phyloP scores from a whole-genome alignment of 2,329 filamentous ascomycete genomes.

The Stagonosporopsis cucurbitacearum region DNA sequence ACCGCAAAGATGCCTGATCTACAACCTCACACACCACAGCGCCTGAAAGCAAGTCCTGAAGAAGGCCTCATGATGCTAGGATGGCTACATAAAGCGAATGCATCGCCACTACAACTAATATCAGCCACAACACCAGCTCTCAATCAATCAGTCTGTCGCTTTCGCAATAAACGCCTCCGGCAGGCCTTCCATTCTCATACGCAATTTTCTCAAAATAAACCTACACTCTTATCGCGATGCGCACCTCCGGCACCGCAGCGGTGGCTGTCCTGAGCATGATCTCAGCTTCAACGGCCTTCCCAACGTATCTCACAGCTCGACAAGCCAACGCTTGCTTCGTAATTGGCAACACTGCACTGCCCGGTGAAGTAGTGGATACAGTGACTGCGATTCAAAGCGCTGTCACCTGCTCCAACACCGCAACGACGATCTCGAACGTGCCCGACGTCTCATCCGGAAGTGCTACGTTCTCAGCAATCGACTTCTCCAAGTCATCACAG shows the following conservation, averaged over 20 bases:
- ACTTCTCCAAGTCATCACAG: constrained; percentile 60
- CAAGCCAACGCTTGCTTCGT: constrained; percentile 59
- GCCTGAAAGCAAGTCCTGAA: constrained; percentile 11
- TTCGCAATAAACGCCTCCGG: constrained; percentile 3
- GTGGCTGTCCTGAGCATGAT: constrained; percentile 23
- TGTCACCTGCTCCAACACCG: constrained; percentile 59
- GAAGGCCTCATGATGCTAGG: constrained; percentile 9
- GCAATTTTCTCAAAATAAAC: constrained; percentile 1
- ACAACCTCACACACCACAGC: constrained; percentile 10
- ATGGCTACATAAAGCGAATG: constrained; percentile 10
- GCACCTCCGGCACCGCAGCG: constrained; percentile 19
- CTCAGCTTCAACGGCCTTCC: constrained; percentile 20
- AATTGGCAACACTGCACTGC: constrained; percentile 59
- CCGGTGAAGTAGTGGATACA: constrained; percentile 56
- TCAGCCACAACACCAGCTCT: background rate
- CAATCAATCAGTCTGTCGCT: background rate
- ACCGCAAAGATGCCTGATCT: constrained; percentile 23
- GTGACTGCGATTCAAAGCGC: constrained; percentile 52
- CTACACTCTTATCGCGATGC: constrained; percentile 20
- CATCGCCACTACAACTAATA: background rate
- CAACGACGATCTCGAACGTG: constrained; percentile 60
- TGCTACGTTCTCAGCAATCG: constrained; percentile 61
- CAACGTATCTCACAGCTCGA: constrained; percentile 19
- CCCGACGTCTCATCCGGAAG: constrained; percentile 63
- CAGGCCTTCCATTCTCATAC: constrained; percentile 6